Conservation (phyloP, 2,329 filamentous ascomycete species). For the Clarireedia monteithiana region DNA sequence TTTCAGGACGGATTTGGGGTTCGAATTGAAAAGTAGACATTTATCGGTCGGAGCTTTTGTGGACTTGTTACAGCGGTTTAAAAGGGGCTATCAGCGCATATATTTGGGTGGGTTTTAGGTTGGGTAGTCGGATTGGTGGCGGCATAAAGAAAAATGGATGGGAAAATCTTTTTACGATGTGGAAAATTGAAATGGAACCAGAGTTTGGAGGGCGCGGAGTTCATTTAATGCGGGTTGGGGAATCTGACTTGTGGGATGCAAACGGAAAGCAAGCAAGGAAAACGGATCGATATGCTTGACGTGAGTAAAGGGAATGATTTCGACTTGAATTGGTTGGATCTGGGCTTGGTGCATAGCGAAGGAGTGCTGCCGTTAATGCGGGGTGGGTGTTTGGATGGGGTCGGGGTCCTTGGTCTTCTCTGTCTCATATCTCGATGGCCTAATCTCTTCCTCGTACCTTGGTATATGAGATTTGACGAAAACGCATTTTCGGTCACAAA, state of each 20-base stretch:
- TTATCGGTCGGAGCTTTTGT: constrained; percentile 23
- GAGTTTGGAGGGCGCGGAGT: constrained; percentile 25
- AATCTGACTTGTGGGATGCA: constrained; percentile 17
- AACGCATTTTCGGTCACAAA: constrained; percentile 5
- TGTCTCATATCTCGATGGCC: constrained; percentile 5
- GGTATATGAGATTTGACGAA: constrained; percentile 4
- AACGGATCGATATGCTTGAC: constrained; percentile 13
- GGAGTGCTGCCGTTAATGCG: constrained; percentile 15
- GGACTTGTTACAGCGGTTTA: constrained; percentile 23
- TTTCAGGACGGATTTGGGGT: constrained; percentile 29
- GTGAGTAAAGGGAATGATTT: constrained; percentile 10
- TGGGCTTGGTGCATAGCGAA: constrained; percentile 25
- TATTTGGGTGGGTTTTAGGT: constrained; percentile 16
- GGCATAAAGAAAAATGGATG: constrained; percentile 28
- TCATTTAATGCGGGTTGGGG: constrained; percentile 30
- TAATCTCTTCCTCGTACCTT: not conserved
- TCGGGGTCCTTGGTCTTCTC: constrained; percentile 11
- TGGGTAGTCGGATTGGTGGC: constrained; percentile 12
- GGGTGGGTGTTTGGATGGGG: constrained; percentile 15
- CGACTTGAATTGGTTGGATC: constrained; percentile 8
- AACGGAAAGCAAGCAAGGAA: constrained; percentile 14
- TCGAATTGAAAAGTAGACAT: constrained; percentile 27
- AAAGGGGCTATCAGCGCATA: constrained; percentile 18
- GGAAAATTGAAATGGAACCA: constrained; percentile 19
- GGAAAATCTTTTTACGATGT: constrained; percentile 22